phyloP scores from a whole-genome alignment of 495 filamentous ascomycete species.

The Lepidopterella palustris region DNA sequence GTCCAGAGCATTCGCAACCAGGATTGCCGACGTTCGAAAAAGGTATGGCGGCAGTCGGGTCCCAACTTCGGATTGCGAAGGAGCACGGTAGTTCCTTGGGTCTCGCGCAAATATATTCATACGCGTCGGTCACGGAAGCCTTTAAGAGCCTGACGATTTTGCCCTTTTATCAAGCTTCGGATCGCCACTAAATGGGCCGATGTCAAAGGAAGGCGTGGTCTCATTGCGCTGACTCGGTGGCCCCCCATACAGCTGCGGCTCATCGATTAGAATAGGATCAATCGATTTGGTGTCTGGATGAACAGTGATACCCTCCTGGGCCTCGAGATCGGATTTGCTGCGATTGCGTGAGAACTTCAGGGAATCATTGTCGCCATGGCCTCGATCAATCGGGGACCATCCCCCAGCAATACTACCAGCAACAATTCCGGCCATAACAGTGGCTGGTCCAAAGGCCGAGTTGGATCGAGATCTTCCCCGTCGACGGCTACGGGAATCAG shows the following conservation, averaged over 20 bases:
- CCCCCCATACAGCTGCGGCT: constrained; percentile 36
- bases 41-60: too few species aligned
- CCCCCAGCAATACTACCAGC: constrained; percentile 78
- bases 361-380: constrained; percentile 45
- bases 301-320: constrained; percentile 49
- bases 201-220: constrained; percentile 44
- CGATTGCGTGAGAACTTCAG: constrained; percentile 43
- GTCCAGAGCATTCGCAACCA: too few species aligned
- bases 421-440: constrained; percentile 82
- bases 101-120: not conserved
- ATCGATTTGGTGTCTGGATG: constrained; percentile 52
- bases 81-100: too few species aligned
- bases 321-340: constrained; percentile 44
- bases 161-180: constrained; percentile 16
- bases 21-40: too few species aligned
- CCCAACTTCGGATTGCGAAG: too few species aligned
- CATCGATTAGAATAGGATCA: constrained; percentile 47
- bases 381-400: constrained; percentile 77
- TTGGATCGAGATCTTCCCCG: constrained; percentile 78
- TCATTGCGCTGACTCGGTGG: constrained; percentile 58
- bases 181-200: constrained; percentile 32
- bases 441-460: constrained; percentile 74
- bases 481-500: constrained; percentile 64
- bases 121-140: not conserved
- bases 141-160: constrained; percentile 4